These are phyloP conservation scores for Perkinsus marinus DNA, from an alignment of 169 alveolate genomes.

Conservation along the genomic window DNA sequence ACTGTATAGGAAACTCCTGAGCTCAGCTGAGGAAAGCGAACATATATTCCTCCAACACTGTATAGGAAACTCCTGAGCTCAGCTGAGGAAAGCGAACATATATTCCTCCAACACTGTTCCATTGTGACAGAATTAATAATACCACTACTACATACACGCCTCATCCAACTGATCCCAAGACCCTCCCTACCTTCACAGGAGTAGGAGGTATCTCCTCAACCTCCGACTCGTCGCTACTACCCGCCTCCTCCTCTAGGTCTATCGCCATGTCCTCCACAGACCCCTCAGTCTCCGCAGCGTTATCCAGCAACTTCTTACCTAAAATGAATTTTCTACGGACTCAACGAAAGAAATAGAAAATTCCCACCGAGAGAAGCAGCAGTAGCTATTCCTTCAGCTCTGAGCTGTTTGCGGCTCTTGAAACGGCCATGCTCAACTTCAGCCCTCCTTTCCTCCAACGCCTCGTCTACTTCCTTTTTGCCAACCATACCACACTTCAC, in stretches of 20 bases:
- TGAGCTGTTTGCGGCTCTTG: not conserved
- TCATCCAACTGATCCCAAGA: not conserved
- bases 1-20: too few relatives aligned
- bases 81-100: too few relatives aligned
- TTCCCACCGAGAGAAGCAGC: not conserved
- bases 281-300: not conserved
- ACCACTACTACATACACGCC: too few relatives aligned
- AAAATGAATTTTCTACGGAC: not conserved
- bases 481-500: conserved; percentile 52
- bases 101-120: too few relatives aligned
- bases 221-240: not conserved
- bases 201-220: not conserved
- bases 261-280: not conserved
- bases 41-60: too few relatives aligned
- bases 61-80: too few relatives aligned
- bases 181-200: not conserved
- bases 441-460: conserved; percentile 25
- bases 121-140: too few relatives aligned
- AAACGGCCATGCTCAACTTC: conserved; percentile 10
- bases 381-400: not conserved
- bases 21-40: too few relatives aligned
- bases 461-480: conserved; percentile 21
- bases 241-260: not conserved
- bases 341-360: not conserved
- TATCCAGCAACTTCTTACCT: not conserved